These are phyloP conservation scores for Ascoidea rubescens DNA, from an alignment of 805 yeast species.

Conservation along the genomic window DNA sequence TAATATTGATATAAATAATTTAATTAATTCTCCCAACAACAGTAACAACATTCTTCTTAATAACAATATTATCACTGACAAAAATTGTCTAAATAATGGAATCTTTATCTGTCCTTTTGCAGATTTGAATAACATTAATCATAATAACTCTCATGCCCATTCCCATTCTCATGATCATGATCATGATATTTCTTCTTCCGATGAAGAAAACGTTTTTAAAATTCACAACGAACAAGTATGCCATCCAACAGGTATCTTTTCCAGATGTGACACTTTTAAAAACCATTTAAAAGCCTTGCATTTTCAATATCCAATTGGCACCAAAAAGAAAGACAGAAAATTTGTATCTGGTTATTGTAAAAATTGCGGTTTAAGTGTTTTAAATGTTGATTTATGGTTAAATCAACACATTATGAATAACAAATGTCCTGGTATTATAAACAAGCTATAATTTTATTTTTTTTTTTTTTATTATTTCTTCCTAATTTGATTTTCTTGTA, in stretches of 20 bases:
- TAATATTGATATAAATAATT: conserved; percentile 33
- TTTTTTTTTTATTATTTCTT: no score
- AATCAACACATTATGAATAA: conserved; percentile 36
- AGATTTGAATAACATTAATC: background rate
- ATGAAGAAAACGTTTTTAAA: background rate
- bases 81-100: background rate
- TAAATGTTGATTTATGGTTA: conserved; percentile 70
- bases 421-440: conserved; percentile 3
- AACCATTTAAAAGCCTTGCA: conserved; percentile 85
- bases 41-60: conserved; percentile 10
- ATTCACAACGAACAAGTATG: conserved; percentile 22
- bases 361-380: conserved; percentile 54
- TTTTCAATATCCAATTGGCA: conserved; percentile 78
- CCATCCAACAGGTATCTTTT: conserved; percentile 74
- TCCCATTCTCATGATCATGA: background rate
- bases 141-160: background rate
- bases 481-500: no score
- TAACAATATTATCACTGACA: background rate
- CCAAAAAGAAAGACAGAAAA: conserved; percentile 61
- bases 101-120: conserved; percentile 10
- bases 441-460: background rate
- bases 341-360: conserved; percentile 66
- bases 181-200: background rate
- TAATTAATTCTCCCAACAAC: conserved; percentile 28
- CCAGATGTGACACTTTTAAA: conserved; percentile 84